Evolutionary conservation across 768 basidiomycete genomes (phyloP).

Genomic region (Sporobolomyces phaffii): DNA sequence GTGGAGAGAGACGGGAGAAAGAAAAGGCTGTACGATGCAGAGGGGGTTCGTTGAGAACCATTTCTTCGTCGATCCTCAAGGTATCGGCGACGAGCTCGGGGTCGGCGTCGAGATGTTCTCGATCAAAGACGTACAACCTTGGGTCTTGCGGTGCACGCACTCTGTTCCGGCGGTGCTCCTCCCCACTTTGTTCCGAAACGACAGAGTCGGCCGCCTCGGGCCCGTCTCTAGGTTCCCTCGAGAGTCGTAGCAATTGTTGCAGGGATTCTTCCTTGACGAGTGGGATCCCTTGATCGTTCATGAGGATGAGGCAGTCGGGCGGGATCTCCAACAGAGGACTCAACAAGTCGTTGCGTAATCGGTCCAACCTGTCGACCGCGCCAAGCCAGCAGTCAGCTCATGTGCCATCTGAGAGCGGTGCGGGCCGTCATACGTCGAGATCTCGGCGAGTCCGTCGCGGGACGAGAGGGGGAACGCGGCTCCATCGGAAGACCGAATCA

Average conservation of each 20-base stretch:
- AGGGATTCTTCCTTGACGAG: slow-evolving; percentile 25
- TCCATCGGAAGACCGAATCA: slow-evolving; percentile 31
- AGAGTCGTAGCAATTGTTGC: slow-evolving; percentile 21
- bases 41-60: slow-evolving; percentile 28
- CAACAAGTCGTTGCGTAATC: slow-evolving; percentile 24
- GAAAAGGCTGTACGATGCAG: slow-evolving; percentile 12
- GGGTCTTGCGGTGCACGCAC: background rate
- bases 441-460: slow-evolving; percentile 12
- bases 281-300: slow-evolving; percentile 39
- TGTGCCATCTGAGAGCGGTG: background rate
- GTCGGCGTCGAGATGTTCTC: slow-evolving; percentile 36
- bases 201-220: background rate
- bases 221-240: background rate
- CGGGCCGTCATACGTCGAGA: slow-evolving; percentile 12
- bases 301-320: slow-evolving; percentile 36
- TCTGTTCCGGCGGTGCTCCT: too few species aligned
- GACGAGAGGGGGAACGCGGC: slow-evolving; percentile 20
- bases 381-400: too few species aligned
- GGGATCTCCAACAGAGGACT: slow-evolving; percentile 34
- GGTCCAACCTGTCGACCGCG: slow-evolving; percentile 32
- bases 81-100: slow-evolving; percentile 27
- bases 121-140: slow-evolving; percentile 35
- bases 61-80: slow-evolving; percentile 28
- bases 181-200: background rate
- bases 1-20: background rate